Evolutionary conservation across 75 land plant species (phyloP).

Genomic region (Pinus taeda): DNA sequence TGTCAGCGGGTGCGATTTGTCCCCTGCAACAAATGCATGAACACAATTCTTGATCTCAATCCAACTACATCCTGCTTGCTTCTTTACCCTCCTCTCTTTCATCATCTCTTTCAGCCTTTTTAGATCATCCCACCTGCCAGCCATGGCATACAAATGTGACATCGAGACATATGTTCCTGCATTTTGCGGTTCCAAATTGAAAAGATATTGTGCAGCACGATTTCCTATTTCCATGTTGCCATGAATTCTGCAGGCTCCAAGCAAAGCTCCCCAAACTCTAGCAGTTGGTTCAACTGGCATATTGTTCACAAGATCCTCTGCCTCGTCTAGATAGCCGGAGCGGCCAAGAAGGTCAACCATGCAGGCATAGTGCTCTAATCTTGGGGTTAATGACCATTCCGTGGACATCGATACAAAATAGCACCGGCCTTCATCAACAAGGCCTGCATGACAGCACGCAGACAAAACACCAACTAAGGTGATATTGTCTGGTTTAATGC

Average conservation of each 20-base stretch:
- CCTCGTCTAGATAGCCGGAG: conserved; percentile 10
- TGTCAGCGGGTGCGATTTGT: neutral
- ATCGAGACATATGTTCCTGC: conserved; percentile 8
- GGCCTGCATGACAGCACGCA: conserved; percentile 19
- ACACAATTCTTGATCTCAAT: conserved; percentile 13
- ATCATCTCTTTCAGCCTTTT: neutral
- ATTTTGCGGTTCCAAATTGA: conserved; percentile 6
- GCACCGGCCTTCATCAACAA: conserved; percentile 17
- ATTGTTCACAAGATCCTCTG: neutral
- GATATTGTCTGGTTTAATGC: conserved; percentile 10
- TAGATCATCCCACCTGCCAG: conserved; percentile 12
- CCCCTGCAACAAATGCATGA: conserved; percentile 15
- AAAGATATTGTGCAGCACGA: neutral
- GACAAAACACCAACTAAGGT: conserved; percentile 14
- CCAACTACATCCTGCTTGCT: conserved; percentile 9
- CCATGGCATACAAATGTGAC: conserved; percentile 9
- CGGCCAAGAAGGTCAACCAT: conserved; percentile 18
- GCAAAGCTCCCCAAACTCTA: conserved; percentile 12
- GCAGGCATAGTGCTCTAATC: conserved; percentile 15
- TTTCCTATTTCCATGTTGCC: conserved; percentile 8
- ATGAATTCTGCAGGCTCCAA: conserved; percentile 18
- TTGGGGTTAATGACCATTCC: conserved; percentile 4
- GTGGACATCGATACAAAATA: conserved; percentile 1
- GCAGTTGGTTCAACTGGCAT: conserved; percentile 6
- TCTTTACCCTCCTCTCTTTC: conserved; percentile 7